Evolutionary conservation across 2,329 filamentous ascomycete genomes (phyloP), one percentile per base, ranked within the genome.

Genomic region (Podosphaera leucotricha): DNA sequence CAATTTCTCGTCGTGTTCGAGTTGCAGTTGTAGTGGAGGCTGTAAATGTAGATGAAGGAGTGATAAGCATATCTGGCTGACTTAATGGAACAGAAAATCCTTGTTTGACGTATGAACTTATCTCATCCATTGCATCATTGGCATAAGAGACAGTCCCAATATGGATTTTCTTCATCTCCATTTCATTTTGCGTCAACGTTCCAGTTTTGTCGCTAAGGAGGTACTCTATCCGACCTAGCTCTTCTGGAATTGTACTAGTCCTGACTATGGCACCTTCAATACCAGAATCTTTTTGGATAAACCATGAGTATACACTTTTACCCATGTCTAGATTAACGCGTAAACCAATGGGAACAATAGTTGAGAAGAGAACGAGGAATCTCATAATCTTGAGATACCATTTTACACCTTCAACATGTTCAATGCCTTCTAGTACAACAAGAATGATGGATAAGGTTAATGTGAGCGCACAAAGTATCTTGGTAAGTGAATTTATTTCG

Each of bases 331-430:
- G 67, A 57, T 98, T 98, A 52, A 98, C 90, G 43, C 90, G 80
- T 52, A 98, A 66, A 62, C 85, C 92, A 60, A 98, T 94, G 1
- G 90, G 90, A 21, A 98, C 92, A 55, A 98, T 98, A 0, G 87
- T 95, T n/a, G 87, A 95, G 65, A 98, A 98, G 1, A 98, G 67
- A 48, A 98, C 92, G 49, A 98, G 64, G 58, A 95, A 98, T n/a
- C 87, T 78, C 76, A 93, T 90, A 54, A 95, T 92, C 50, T 92
- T 87, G 52, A 95, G 76, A 60, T 95, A 98, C 90, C 90, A 98
- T 20, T 71, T 64, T 44, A 73, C 71, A 18, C 70, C 72, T 44
- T 75, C 66, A 1, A 72, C 73, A 50, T 67, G 71, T 40, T 77
- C 68, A 50, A 93, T 90, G 0, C 83, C 79, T 59, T 94, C 77